A percentile compares a stretch with the other conserved stretches of the same genome.
Evolutionary conservation across 2,329 filamentous ascomycete species (phyloP).

Genomic region (Scedosporium dehoogii): DNA sequence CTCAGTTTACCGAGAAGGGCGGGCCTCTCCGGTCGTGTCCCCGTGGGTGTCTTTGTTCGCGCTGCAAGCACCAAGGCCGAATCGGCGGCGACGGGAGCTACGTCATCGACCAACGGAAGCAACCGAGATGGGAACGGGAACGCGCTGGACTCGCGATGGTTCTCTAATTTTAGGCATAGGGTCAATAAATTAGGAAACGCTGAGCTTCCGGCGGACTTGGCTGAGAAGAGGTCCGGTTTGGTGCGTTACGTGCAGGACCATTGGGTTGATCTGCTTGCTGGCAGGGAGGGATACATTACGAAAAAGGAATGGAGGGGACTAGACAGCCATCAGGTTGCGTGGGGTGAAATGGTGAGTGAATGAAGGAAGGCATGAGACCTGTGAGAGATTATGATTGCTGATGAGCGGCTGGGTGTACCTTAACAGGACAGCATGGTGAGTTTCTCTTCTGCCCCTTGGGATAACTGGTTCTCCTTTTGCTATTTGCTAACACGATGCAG

Average conservation of each 20-base stretch:
- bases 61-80: too few relatives aligned
- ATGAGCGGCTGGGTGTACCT: neutral
- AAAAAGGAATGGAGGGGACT: conserved; percentile 47
- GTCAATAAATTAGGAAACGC: conserved; percentile 9
- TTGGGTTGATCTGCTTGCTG: conserved; percentile 64
- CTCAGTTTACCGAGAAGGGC: too few relatives aligned
- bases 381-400: too few relatives aligned
- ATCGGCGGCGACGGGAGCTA: neutral
- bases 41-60: too few relatives aligned
- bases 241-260: conserved; percentile 24
- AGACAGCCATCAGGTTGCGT: conserved; percentile 58
- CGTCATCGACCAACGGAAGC: neutral
- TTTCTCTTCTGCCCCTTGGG: neutral
- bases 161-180: conserved; percentile 16
- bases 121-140: neutral
- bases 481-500: neutral
- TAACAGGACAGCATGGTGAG: conserved; percentile 4
- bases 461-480: too few relatives aligned
- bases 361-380: conserved; percentile 12
- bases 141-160: conserved; percentile 16
- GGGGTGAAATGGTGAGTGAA: conserved; percentile 72
- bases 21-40: too few relatives aligned
- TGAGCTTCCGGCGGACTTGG: neutral
- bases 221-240: neutral
- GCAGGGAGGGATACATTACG: conserved; percentile 67